These are phyloP conservation scores for Moringa oleifera DNA, from an alignment of 345 rosid genomes.

Conservation along the genomic window DNA sequence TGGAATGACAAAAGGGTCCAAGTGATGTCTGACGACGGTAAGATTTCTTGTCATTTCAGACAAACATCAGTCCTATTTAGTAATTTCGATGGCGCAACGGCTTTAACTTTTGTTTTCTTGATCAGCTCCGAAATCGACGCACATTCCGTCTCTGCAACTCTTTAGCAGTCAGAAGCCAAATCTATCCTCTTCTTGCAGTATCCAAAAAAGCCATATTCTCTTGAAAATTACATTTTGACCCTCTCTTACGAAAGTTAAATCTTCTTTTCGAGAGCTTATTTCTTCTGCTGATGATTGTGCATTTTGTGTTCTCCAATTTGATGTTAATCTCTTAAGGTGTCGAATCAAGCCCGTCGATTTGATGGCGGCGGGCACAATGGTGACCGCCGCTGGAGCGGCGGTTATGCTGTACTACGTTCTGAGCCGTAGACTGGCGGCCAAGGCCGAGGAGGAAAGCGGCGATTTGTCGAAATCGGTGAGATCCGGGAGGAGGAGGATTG, in stretches of 20 bases:
- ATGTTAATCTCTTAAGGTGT: background rate
- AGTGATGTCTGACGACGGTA: background rate
- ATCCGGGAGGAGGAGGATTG: slow-evolving; percentile 59
- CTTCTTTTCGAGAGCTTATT: background rate
- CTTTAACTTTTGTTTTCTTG: background rate
- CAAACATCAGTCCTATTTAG: background rate
- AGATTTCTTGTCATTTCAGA: background rate
- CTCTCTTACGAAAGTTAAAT: too few species aligned
- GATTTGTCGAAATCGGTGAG: slow-evolving; percentile 58
- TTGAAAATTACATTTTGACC: background rate
- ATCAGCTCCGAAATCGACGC: background rate
- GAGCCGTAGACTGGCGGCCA: slow-evolving; percentile 47
- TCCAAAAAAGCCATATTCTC: too few species aligned
- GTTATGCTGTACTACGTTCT: slow-evolving; percentile 58
- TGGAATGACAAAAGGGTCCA: slow-evolving; percentile 9
- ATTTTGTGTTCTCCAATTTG: background rate
- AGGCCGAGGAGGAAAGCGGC: slow-evolving; percentile 34
- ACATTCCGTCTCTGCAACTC: slow-evolving; percentile 4
- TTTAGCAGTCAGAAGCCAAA: background rate
- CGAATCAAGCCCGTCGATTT: slow-evolving; percentile 1
- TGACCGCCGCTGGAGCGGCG: slow-evolving; percentile 82
- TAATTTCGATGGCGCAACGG: background rate
- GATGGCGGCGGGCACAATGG: slow-evolving; percentile 90
- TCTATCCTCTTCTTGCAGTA: background rate
- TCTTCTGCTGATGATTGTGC: background rate